A percentile compares a stretch with the other conserved stretches of the same genome.
Conservation (phyloP, 1,284 basidiomycete species). For the Rhizopogon parksii region DNA sequence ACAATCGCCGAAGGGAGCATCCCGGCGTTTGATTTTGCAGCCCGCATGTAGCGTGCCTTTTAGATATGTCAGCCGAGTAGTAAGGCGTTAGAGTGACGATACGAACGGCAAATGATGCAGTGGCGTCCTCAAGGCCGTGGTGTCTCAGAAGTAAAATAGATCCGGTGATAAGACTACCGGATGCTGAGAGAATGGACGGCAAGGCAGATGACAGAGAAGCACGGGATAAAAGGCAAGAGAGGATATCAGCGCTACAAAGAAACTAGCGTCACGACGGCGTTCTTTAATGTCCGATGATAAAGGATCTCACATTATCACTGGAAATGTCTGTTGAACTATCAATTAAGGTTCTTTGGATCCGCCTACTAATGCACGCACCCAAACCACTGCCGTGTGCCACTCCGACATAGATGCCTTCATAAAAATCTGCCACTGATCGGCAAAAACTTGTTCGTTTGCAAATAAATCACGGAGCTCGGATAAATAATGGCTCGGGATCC, state of each 20-base stretch:
- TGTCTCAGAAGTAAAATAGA: constrained; percentile 25
- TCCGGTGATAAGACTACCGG: constrained; percentile 22
- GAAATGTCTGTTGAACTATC: constrained; percentile 18
- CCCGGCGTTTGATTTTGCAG: constrained; percentile 17
- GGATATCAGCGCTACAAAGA: constrained; percentile 17
- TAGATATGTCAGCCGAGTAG: neutral
- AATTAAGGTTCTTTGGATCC: constrained; percentile 5
- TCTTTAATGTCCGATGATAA: too few relatives aligned
- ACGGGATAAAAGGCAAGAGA: constrained; percentile 21
- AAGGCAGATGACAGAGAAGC: constrained; percentile 16
- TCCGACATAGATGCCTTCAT: constrained; percentile 22
- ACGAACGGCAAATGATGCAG: constrained; percentile 20
- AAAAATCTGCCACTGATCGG: constrained; percentile 27
- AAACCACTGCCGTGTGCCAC: constrained; percentile 23
- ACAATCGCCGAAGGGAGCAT: constrained; percentile 20
- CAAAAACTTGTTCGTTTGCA: constrained; percentile 28
- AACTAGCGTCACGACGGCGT: neutral
- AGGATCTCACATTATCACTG: constrained; percentile 23
- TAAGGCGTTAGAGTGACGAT: neutral
- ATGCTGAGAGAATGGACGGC: constrained; percentile 20
- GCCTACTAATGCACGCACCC: constrained; percentile 17
- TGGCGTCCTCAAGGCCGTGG: constrained; percentile 15
- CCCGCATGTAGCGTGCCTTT: constrained; percentile 22
- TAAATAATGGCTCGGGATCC: constrained; percentile 22
- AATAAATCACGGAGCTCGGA: constrained; percentile 24